Evolutionary conservation across 176 grass and related monocot genomes (phyloP), one percentile per base, ranked within the genome.

Genomic region (Stipa capillata): DNA sequence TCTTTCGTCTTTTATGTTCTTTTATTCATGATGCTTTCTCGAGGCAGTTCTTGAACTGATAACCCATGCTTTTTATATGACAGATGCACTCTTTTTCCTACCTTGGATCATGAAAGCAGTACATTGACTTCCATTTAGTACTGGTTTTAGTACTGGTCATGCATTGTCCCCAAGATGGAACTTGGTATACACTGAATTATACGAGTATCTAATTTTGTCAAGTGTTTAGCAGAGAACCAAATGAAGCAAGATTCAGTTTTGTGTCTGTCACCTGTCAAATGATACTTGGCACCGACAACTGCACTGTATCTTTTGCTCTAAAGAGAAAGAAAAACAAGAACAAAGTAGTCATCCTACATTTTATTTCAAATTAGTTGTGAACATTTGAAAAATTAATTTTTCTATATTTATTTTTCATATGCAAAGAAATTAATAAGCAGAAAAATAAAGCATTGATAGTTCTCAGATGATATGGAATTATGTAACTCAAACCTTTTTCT

Each of bases 111-210:
- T 40, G 60, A 81, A 57, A 24, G 56, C 14, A 40, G 2, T 48
- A 55, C 62, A 52, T 84, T 84, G 87, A 84, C 60, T 80, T 75
- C 25, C 34, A 69, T 88, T 60, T 16, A 67, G 28, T 80, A 80
- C n/a, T n/a, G n/a, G n/a, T n/a, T n/a, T n/a, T n/a, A n/a, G n/a
- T n/a, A n/a, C 33, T 84, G 33, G 56, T 8, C 21, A 10, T 80
- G 14, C 35, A 57, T 45, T 69, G 16, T 67, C 52, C 76, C 76
- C 60, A 52, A 61, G 69, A 69, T 60, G 16, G 37, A 69, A 52
- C 86, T 79, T 51, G 81, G 36, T 58, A 63, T 74, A 79, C 43
- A 40, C 68, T 61, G 69, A 84, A 75, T 37, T 45, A 28, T 74
- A 39, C 4, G 10, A 60, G 25, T 79, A 79, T 84, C 70, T 40